Base-by-base conservation (phyloP, 768 basidiomycete species). In the Leccinum olivaceopallidum region DNA sequence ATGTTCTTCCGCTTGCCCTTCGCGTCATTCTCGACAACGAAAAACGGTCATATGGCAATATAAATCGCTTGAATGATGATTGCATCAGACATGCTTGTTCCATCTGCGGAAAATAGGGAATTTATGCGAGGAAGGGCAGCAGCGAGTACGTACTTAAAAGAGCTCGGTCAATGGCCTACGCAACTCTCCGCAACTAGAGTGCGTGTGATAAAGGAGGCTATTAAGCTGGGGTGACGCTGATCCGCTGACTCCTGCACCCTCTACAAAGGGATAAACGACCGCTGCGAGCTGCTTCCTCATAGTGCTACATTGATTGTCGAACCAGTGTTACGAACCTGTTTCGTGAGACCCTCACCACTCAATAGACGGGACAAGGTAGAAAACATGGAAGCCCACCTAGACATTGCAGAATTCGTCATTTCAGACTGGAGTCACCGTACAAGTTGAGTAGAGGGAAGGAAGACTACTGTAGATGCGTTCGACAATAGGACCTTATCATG, bases 11-110 rank as follows among this genome's bases (percentile, higher is more conserved):
- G 88, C 76, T 83, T 84, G 32, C 78, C 79, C 65, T 81, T 85
- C 12, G 76, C 71, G 52, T 86, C 84, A 42, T 78, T 76, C 32
- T 88, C 87, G 4, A 80, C 85, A 6, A 94, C 86, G 69, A 98
- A 98, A 72, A 98, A 95, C 0, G 96, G 95, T 7, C 92, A 92
- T 64, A 98, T 94, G 4, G 94, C 85, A 55, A 98, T 89, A 73
- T 96, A 98, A 4, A 97, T 91, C 0, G 89, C 87, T 65, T 92
- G 88, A 54, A 98, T 97, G 68, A 98, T 90, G 65, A 98, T 91
- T 1, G 86, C 75, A 63, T 98, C 97, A 2, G 92, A 91, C 88
- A 98, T 76, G 59, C 66, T 78, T 64, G 88, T 81, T 60, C 81
- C 79, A 69, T 90, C 88, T 1, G 87, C 83, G 53, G 83, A 84